phyloP scores from a whole-genome alignment of 495 filamentous ascomycete species.

The Rusavskia elegans region DNA sequence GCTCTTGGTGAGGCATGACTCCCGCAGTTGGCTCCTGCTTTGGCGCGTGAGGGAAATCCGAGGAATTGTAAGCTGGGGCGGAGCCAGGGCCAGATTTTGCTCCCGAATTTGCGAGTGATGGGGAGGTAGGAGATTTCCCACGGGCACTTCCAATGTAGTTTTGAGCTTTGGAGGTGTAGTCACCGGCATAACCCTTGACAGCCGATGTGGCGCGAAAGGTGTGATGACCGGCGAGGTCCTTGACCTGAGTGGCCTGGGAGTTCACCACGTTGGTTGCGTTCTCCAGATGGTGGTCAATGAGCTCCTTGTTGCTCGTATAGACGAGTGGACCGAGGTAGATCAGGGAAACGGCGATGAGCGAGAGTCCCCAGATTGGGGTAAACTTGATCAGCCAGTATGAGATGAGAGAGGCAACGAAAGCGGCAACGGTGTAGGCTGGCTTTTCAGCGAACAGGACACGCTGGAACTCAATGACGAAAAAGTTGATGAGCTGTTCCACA shows the following conservation, averaged over 20 bases:
- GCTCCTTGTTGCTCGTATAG: constrained; percentile 84
- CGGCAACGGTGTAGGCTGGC: constrained; percentile 56
- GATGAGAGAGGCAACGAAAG: constrained; percentile 61
- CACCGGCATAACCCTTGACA: constrained; percentile 65
- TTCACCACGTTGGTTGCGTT: constrained; percentile 55
- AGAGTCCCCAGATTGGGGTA: constrained; percentile 83
- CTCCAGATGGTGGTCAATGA: constrained; percentile 75
- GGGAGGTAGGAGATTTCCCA: constrained; percentile 29
- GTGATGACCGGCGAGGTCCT: constrained; percentile 65
- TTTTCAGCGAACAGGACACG: constrained; percentile 93
- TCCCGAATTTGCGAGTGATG: constrained; percentile 23
- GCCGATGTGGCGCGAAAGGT: constrained; percentile 59
- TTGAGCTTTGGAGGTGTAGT: constrained; percentile 76
- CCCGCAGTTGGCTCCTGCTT: constrained; percentile 30
- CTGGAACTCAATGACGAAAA: constrained; percentile 94
- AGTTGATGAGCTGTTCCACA: constrained; percentile 84
- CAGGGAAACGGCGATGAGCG: constrained; percentile 57
- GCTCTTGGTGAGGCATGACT: constrained; percentile 12
- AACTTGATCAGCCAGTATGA: constrained; percentile 92
- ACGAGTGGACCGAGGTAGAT: constrained; percentile 76
- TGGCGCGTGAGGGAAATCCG: constrained; percentile 49
- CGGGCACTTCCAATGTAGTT: constrained; percentile 44
- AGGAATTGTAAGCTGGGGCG: constrained; percentile 18
- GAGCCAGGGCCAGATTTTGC: constrained; percentile 22
- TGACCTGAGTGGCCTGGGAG: constrained; percentile 68